Evolutionary conservation across 202 grass and related monocot genomes (phyloP).

Genomic region (Eragrostis tef): DNA sequence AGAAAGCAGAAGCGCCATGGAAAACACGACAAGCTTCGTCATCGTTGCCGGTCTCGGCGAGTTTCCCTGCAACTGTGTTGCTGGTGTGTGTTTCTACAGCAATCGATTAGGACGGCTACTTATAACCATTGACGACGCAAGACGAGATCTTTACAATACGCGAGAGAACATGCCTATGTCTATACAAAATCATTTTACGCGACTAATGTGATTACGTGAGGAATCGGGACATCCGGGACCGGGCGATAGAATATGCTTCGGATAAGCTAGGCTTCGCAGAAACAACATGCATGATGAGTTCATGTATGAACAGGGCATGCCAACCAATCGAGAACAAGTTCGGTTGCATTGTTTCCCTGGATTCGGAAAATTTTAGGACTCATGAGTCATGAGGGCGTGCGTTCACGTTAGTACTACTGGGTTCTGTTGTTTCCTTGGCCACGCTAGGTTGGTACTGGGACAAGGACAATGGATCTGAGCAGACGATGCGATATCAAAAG

Average conservation of each 20-base stretch:
- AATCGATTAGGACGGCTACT: not conserved
- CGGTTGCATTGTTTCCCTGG: not conserved
- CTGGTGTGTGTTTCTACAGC: not conserved
- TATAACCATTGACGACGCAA: not conserved
- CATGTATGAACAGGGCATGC: not conserved
- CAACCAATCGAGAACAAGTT: not conserved
- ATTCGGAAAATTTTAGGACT: constrained; percentile 22
- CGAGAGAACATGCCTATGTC: not conserved
- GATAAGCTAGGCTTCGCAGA: not conserved
- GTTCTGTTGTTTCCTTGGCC: constrained; percentile 8
- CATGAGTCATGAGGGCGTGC: not conserved
- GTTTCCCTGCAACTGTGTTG: not conserved
- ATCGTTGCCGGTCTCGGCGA: not conserved
- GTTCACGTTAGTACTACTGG: not conserved
- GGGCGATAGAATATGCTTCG: constrained; percentile 13
- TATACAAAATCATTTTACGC: not conserved
- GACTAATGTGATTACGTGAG: not conserved
- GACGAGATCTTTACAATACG: not conserved
- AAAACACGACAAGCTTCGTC: constrained; percentile 30
- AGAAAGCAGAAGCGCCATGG: constrained; percentile 4
- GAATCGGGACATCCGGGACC: not conserved
- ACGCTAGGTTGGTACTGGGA: constrained; percentile 18
- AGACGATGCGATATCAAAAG: not conserved
- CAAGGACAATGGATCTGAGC: not conserved
- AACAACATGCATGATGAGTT: constrained; percentile 1